Conservation (phyloP, 2,329 filamentous ascomycete genomes). For the Davidsoniella eucalypti region DNA sequence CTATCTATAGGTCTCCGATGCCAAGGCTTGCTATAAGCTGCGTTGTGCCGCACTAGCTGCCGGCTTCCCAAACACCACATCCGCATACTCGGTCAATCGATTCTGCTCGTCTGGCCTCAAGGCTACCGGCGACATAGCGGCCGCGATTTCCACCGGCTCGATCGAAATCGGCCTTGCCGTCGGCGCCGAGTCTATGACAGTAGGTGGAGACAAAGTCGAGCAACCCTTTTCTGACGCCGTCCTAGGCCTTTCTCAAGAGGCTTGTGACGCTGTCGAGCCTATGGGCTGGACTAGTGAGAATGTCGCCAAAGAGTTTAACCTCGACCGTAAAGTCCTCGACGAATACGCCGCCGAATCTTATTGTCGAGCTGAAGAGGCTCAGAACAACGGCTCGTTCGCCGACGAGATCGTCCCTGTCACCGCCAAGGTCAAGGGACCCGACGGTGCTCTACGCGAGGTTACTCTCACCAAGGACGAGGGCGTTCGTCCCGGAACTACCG, state of each 20-base stretch:
- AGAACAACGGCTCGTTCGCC: slow-evolving; percentile 80
- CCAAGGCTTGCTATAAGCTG: slow-evolving; percentile 76
- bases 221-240: slow-evolving; percentile 37
- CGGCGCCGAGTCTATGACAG: slow-evolving; percentile 79
- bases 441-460: slow-evolving; percentile 62
- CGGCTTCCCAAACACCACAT: slow-evolving; percentile 81
- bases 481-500: slow-evolving; percentile 77
- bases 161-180: slow-evolving; percentile 81
- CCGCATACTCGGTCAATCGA: slow-evolving; percentile 70
- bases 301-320: slow-evolving; percentile 76
- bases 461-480: slow-evolving; percentile 79
- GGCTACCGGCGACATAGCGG: slow-evolving; percentile 85
- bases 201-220: slow-evolving; percentile 42
- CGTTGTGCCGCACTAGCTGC: slow-evolving; percentile 72
- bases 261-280: slow-evolving; percentile 73
- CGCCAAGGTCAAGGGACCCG: slow-evolving; percentile 66
- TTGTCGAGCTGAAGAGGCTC: slow-evolving; percentile 70
- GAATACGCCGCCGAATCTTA: slow-evolving; percentile 76
- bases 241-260: slow-evolving; percentile 55
- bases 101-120: slow-evolving; percentile 97
- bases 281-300: slow-evolving; percentile 99
- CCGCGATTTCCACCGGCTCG: slow-evolving; percentile 61
- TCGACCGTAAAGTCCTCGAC: slow-evolving; percentile 68
- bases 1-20: slow-evolving; percentile 51
- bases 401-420: slow-evolving; percentile 88